Evolutionary conservation across 2,329 filamentous ascomycete species (phyloP).

Genomic region (Tolypocladium sp.): DNA sequence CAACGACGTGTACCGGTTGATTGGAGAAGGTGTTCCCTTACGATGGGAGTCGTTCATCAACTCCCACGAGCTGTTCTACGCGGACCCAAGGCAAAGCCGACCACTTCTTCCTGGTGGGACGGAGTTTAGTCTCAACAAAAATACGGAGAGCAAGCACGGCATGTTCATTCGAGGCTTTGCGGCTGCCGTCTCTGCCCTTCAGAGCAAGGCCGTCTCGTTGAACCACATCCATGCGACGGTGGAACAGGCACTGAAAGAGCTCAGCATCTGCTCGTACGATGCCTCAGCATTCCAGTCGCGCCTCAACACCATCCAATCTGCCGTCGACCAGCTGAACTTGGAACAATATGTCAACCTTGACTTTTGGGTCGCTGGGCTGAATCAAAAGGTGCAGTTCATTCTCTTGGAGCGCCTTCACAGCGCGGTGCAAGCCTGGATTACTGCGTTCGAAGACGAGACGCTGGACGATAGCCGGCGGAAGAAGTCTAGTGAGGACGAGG

Average conservation of each 20-base stretch:
- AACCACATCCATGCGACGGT: slow-evolving; percentile 69
- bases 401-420: slow-evolving; percentile 74
- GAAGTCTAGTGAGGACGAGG: slow-evolving; percentile 33
- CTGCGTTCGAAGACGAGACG: slow-evolving; percentile 63
- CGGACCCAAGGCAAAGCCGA: slow-evolving; percentile 34
- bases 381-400: slow-evolving; percentile 72
- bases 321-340: slow-evolving; percentile 91
- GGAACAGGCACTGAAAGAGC: slow-evolving; percentile 73
- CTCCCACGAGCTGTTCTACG: slow-evolving; percentile 79
- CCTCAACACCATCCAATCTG: slow-evolving; percentile 77
- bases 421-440: slow-evolving; percentile 81
- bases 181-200: slow-evolving; percentile 74
- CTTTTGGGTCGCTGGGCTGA: slow-evolving; percentile 83
- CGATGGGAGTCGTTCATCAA: slow-evolving; percentile 98
- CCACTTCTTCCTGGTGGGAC: slow-evolving; percentile 28
- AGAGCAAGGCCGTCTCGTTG: slow-evolving; percentile 76
- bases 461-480: slow-evolving; percentile 45
- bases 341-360: slow-evolving; percentile 92
- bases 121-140: slow-evolving; percentile 37
- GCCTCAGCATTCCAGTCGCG: slow-evolving; percentile 69
- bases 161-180: slow-evolving; percentile 95
- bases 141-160: slow-evolving; percentile 83
- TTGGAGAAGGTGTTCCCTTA: slow-evolving; percentile 79
- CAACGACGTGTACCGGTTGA: slow-evolving; percentile 77
- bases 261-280: slow-evolving; percentile 79